phyloP scores from a whole-genome alignment of 345 rosid genomes.

The Eucalyptus pauciflora region DNA sequence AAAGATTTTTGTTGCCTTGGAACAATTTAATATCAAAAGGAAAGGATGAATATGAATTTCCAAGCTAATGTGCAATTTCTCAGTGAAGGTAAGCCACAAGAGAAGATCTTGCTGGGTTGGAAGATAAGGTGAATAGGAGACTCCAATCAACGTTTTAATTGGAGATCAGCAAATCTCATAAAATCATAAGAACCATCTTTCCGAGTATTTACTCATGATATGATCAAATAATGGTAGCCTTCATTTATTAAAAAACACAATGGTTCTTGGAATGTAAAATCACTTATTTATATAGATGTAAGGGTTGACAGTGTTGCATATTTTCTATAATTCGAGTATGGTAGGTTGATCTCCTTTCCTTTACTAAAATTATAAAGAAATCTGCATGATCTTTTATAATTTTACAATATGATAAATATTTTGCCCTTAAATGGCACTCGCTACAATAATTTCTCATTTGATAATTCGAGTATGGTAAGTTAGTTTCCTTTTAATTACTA shows the following conservation, averaged over 20 bases:
- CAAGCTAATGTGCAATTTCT: neutral
- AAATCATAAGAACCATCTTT: neutral
- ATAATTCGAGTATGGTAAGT: too few species aligned
- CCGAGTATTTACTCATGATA: neutral
- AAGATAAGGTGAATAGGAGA: neutral
- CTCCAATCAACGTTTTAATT: neutral
- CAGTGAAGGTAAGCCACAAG: neutral
- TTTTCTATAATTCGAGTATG: neutral
- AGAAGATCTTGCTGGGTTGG: neutral
- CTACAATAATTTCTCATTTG: too few species aligned
- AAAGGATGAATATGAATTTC: neutral
- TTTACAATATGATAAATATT: neutral
- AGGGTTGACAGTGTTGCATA: neutral
- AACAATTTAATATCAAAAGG: neutral
- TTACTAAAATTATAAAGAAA: neutral
- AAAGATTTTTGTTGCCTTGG: neutral
- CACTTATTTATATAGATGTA: neutral
- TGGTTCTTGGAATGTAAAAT: neutral
- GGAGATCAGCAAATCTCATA: neutral
- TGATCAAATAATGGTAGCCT: neutral
- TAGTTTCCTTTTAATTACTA: too few species aligned
- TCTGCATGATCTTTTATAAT: accelerated
- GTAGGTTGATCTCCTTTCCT: neutral
- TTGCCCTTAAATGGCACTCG: neutral
- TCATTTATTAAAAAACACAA: neutral